Evolutionary conservation across 176 grass and related monocot species (phyloP).

Genomic region (Musa troglodytarum): DNA sequence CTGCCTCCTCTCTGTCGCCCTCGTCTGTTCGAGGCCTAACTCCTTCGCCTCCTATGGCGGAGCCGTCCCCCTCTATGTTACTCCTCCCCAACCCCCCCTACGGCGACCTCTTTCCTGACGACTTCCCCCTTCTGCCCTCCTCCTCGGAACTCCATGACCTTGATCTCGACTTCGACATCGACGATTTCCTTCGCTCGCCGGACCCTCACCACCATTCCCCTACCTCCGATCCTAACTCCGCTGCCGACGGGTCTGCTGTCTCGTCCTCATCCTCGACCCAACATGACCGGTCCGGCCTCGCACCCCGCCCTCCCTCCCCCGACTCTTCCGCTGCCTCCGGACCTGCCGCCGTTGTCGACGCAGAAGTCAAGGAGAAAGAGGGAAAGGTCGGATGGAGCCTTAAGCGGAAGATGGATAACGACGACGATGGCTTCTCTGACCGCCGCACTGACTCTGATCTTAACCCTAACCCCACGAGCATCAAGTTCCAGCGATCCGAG

Average conservation of each 20-base stretch:
- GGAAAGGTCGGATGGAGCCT: conserved; percentile 34
- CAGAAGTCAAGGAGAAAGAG: conserved; percentile 53
- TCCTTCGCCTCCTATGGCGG: neutral
- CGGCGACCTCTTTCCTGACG: neutral
- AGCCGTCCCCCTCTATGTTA: neutral
- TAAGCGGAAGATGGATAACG: conserved; percentile 56
- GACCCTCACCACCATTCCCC: neutral
- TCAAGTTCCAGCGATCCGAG: conserved; percentile 49
- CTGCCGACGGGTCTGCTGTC: conserved; percentile 16
- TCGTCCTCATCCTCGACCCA: conserved; percentile 28
- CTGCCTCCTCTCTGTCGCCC: no score
- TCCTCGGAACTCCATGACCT: neutral
- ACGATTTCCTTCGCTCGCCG: neutral
- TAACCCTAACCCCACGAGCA: conserved; percentile 13
- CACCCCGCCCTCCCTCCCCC: conserved; percentile 23
- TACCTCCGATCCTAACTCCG: neutral
- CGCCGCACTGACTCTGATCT: neutral
- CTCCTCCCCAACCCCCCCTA: neutral
- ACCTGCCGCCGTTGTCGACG: conserved; percentile 19
- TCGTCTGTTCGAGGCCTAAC: neutral
- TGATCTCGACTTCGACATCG: neutral
- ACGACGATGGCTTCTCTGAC: conserved; percentile 15
- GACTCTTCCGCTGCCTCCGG: conserved; percentile 41
- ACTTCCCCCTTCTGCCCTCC: neutral
- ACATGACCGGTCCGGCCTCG: conserved; percentile 25